Conservation (phyloP, 306 rosid genomes). For the Rosa lucieae region DNA sequence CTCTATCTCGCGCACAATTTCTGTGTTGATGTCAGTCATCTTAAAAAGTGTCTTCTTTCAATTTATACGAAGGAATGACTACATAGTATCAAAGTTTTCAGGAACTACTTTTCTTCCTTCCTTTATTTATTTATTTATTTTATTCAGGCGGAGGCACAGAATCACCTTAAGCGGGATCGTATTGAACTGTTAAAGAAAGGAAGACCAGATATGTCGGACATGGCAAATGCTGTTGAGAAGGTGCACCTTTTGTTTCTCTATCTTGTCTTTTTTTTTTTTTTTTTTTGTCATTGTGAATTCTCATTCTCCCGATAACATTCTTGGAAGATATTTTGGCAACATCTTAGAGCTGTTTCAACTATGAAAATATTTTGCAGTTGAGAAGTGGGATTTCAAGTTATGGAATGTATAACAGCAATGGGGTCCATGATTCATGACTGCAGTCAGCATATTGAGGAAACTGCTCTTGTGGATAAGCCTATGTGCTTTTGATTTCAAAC, state of each 20-base stretch:
- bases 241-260: constrained; percentile 26
- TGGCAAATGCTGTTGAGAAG: constrained; percentile 42
- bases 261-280: neutral
- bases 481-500: neutral
- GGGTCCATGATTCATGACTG: constrained; percentile 6
- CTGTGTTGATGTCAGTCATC: neutral
- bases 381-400: constrained; percentile 45
- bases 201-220: constrained; percentile 30
- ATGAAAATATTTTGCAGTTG: constrained; percentile 36
- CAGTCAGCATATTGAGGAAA: neutral
- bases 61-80: neutral
- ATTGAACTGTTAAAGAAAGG: constrained; percentile 50
- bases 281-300: neutral
- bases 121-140: too few relatives aligned
- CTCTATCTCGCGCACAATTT: neutral
- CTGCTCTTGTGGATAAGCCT: neutral
- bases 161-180: constrained; percentile 35
- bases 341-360: neutral
- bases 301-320: neutral
- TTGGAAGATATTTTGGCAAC: neutral
- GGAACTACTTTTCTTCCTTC: neutral
- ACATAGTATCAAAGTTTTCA: neutral
- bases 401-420: constrained; percentile 27
- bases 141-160: constrained; percentile 61
- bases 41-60: neutral